Conservation (phyloP, 192 early-diverging fungal species). For the Backusella tuberculispora region DNA sequence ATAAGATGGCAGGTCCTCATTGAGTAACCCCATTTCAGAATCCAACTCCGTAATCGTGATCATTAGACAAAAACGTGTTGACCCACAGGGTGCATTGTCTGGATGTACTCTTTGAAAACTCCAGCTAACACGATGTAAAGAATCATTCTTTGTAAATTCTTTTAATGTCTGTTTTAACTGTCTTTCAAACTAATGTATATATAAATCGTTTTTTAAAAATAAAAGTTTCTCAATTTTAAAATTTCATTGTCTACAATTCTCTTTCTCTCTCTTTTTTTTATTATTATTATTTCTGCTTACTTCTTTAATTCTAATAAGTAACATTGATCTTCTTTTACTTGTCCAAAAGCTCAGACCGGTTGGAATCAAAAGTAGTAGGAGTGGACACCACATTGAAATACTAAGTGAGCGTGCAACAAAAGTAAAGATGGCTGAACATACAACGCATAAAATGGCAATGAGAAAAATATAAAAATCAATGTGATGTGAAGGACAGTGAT, state of each 20-base stretch:
- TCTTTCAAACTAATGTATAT: constrained; percentile 9
- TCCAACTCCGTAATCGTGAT: constrained; percentile 17
- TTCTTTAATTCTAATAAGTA: constrained; percentile 12
- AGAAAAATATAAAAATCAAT: constrained; percentile 31
- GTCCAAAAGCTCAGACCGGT: constrained; percentile 20
- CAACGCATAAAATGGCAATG: constrained; percentile 22
- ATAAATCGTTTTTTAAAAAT: neutral
- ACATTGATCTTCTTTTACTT: constrained; percentile 19
- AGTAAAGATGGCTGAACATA: constrained; percentile 33
- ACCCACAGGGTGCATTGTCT: constrained; percentile 10
- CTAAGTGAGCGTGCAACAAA: constrained; percentile 30
- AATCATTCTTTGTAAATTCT: constrained; percentile 17
- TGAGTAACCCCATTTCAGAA: constrained; percentile 5
- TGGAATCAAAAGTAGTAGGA: constrained; percentile 32
- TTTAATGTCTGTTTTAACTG: constrained; percentile 15
- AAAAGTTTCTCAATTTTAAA: no score
- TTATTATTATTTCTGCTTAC: neutral
- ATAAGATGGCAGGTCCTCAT: constrained; percentile 6
- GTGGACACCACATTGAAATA: constrained; percentile 41
- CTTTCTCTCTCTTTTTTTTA: no score
- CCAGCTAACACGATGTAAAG: constrained; percentile 10
- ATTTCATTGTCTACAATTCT: no score
- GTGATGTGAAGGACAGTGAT: constrained; percentile 24
- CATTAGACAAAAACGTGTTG: constrained; percentile 19
- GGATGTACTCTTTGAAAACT: constrained; percentile 2